Evolutionary conservation across 129 eudicot species (phyloP).

Genomic region (Rutidosis leptorrhynchoides): DNA sequence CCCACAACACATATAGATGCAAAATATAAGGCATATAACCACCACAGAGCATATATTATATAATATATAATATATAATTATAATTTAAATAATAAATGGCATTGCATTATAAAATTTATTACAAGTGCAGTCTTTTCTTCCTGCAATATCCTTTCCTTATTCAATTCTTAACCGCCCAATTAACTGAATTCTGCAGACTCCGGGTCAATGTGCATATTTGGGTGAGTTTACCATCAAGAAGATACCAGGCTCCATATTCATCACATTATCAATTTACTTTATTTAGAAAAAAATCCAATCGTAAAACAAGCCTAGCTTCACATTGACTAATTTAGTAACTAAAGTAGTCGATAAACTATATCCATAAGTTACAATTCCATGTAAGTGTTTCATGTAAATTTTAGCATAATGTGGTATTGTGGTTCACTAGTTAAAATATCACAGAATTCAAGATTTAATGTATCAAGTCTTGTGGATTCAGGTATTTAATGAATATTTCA

Average conservation of each 20-base stretch:
- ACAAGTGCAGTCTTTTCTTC: too few species aligned
- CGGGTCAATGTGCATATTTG: slow-evolving; percentile 21
- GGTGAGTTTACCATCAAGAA: slow-evolving; percentile 68
- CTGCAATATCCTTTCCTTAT: too few species aligned
- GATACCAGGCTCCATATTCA: slow-evolving; percentile 79
- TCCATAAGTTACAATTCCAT: slow-evolving; percentile 61
- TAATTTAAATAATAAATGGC: too few species aligned
- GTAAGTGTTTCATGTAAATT: slow-evolving; percentile 65
- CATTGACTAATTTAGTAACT: slow-evolving; percentile 49
- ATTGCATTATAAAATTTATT: too few species aligned
- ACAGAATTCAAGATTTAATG: too few species aligned
- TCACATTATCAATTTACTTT: slow-evolving; percentile 53
- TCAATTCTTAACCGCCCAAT: too few species aligned
- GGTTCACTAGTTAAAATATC: slow-evolving; percentile 51
- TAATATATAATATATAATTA: too few species aligned
- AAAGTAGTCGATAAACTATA: slow-evolving; percentile 43
- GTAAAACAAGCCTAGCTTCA: slow-evolving; percentile 67
- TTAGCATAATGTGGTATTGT: slow-evolving; percentile 35
- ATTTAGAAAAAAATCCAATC: slow-evolving; percentile 78
- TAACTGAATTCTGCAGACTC: neutral
- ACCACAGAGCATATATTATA: too few species aligned
- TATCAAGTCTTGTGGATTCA: too few species aligned
- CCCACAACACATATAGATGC: too few species aligned
- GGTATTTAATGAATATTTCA: too few species aligned
- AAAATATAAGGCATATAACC: too few species aligned